phyloP scores from a whole-genome alignment of 139 green algal genomes.

The Asterochloris sp. region DNA sequence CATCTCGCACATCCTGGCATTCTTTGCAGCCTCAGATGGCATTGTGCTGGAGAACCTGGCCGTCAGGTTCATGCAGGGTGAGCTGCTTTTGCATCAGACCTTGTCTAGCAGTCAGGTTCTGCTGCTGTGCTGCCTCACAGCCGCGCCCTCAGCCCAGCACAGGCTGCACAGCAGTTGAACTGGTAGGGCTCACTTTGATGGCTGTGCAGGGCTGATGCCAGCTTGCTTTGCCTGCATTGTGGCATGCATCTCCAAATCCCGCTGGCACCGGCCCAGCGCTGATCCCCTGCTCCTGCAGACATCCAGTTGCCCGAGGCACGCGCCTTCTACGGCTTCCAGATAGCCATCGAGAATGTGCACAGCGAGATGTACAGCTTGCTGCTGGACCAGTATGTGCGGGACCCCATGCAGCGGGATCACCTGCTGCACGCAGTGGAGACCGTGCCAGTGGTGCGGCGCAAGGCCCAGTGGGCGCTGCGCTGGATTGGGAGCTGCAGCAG shows the following conservation, averaged over 20 bases:
- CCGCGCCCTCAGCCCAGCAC: too few relatives aligned
- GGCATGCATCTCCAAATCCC: background rate
- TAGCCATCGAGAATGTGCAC: slow-evolving; percentile 88
- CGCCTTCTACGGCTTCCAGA: slow-evolving; percentile 86
- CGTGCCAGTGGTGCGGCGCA: slow-evolving; percentile 50
- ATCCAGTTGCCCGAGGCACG: slow-evolving; percentile 79
- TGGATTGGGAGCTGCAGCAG: slow-evolving; percentile 79
- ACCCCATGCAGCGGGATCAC: slow-evolving; percentile 38
- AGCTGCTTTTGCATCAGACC: background rate
- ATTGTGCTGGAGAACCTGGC: slow-evolving; percentile 89
- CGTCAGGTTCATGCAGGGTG: slow-evolving; percentile 74
- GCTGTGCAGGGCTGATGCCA: background rate
- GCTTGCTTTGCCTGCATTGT: background rate
- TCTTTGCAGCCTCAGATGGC: slow-evolving; percentile 86
- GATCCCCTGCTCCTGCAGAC: slow-evolving; percentile 40
- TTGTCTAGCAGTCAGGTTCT: background rate
- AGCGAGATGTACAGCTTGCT: slow-evolving; percentile 76
- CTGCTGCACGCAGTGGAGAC: slow-evolving; percentile 43
- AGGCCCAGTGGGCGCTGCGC: slow-evolving; percentile 90
- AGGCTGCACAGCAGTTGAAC: too few relatives aligned
- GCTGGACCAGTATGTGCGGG: slow-evolving; percentile 65
- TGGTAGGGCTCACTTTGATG: background rate
- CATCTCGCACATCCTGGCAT: slow-evolving; percentile 79
- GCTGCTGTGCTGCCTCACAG: too few relatives aligned
- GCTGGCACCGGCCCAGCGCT: background rate